These are phyloP conservation scores for Calonectria honghensis DNA, from an alignment of 2,329 filamentous ascomycete species.

Conservation along the genomic window DNA sequence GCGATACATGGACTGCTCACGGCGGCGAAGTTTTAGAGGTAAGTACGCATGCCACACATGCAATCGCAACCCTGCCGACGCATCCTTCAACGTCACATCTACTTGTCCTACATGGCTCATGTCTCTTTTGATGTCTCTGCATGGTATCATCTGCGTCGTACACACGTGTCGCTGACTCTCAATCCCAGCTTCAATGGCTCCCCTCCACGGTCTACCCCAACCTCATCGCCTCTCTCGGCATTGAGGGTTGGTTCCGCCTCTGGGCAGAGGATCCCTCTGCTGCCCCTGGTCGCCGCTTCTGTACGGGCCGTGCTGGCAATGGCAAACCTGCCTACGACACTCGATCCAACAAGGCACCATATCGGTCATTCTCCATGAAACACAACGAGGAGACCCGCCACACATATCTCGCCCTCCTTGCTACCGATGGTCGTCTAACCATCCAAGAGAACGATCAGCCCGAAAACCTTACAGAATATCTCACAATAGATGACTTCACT, in stretches of 20 bases:
- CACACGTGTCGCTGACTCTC: constrained; percentile 47
- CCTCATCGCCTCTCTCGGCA: constrained; percentile 89
- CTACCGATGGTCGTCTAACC: constrained; percentile 85
- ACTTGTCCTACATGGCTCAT: constrained; percentile 15
- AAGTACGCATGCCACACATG: constrained; percentile 55
- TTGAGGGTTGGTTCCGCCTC: constrained; percentile 92
- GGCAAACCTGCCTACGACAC: constrained; percentile 74
- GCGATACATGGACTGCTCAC: constrained; percentile 93
- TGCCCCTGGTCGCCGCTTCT: constrained; percentile 87
- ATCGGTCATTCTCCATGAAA: constrained; percentile 90
- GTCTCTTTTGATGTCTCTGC: constrained; percentile 19
- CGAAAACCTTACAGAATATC: constrained; percentile 86
- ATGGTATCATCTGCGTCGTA: constrained; percentile 42
- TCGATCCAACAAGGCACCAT: constrained; percentile 75
- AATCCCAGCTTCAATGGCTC: constrained; percentile 88
- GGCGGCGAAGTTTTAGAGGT: constrained; percentile 93
- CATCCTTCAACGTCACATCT: constrained; percentile 2
- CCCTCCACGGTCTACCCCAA: constrained; percentile 91
- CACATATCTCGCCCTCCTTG: constrained; percentile 89
- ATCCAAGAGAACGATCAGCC: constrained; percentile 91
- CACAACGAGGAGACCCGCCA: constrained; percentile 86
- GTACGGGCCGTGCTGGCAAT: constrained; percentile 70
- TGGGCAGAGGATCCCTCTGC: constrained; percentile 95
- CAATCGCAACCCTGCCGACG: constrained; percentile 45
- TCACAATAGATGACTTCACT: constrained; percentile 83